Conservation (phyloP, 345 rosid genomes). For the Camelina sativa region DNA sequence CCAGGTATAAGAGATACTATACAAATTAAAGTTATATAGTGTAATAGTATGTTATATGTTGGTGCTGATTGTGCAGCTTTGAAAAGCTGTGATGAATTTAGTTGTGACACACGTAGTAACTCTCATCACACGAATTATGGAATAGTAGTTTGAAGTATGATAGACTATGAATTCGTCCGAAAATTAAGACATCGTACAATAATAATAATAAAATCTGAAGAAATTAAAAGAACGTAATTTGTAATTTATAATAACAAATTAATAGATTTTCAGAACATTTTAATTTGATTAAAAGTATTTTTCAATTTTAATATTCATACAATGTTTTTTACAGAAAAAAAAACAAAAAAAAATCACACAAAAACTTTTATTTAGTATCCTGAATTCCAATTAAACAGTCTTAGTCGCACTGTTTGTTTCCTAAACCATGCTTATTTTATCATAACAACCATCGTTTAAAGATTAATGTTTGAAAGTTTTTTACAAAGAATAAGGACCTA, state of each 20-base stretch:
- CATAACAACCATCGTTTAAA: not conserved
- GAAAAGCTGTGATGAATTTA: too few species aligned
- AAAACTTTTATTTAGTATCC: too few species aligned
- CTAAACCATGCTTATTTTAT: not conserved
- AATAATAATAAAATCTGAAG: not conserved
- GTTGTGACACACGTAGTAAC: not conserved
- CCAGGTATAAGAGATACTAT: not conserved
- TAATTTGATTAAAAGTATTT: not conserved
- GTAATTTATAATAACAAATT: not conserved
- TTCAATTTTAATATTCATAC: not conserved
- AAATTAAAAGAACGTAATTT: not conserved
- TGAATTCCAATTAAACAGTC: conserved; percentile 1
- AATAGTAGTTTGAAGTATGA: not conserved
- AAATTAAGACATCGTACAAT: not conserved
- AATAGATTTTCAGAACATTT: not conserved
- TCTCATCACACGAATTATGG: not conserved
- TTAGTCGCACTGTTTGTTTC: not conserved
- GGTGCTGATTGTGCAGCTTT: not conserved
- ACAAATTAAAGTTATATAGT: not conserved
- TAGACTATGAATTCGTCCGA: not conserved
- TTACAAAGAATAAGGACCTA: conserved; percentile 38
- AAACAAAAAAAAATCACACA: not conserved
- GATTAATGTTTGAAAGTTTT: not conserved
- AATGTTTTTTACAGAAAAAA: too few species aligned
- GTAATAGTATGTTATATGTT: not conserved